These are phyloP conservation scores for Nyctanthes arbortristis DNA, from an alignment of 257 asterid species.

Conservation along the genomic window DNA sequence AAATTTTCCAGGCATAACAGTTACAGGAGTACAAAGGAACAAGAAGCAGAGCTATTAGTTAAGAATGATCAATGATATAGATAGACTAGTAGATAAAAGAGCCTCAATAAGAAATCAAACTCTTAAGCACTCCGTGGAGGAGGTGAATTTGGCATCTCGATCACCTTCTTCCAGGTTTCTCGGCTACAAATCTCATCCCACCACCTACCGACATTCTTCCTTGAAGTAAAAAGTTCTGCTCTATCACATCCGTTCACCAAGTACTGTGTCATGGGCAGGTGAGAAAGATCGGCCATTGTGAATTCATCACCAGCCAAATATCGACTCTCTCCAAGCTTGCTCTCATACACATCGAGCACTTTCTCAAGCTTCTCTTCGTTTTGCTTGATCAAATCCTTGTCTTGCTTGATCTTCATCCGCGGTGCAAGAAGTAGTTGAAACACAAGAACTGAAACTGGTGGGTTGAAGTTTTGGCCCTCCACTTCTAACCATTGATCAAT, in stretches of 20 bases:
- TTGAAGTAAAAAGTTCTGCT: slow-evolving; percentile 51
- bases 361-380: slow-evolving; percentile 67
- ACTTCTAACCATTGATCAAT: slow-evolving; percentile 85
- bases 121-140: slow-evolving; percentile 37
- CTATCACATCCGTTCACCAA: slow-evolving; percentile 45
- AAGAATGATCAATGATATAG: background rate
- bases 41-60: too few species aligned
- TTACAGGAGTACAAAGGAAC: too few species aligned
- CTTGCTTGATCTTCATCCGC: slow-evolving; percentile 70
- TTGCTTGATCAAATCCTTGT: slow-evolving; percentile 59
- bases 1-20: too few species aligned
- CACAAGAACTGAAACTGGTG: slow-evolving; percentile 62
- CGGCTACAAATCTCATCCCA: slow-evolving; percentile 72
- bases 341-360: slow-evolving; percentile 82
- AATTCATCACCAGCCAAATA: slow-evolving; percentile 80
- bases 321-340: slow-evolving; percentile 65
- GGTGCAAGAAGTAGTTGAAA: slow-evolving; percentile 79
- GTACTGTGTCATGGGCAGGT: slow-evolving; percentile 61
- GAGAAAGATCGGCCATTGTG: slow-evolving; percentile 83
- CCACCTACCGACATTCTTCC: slow-evolving; percentile 84
- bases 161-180: slow-evolving; percentile 79
- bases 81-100: background rate
- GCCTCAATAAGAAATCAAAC: background rate
- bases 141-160: slow-evolving; percentile 60
- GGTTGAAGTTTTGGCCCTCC: slow-evolving; percentile 70